phyloP scores from a whole-genome alignment of 352 stramenopile species.

The Globisporangium barbulae region DNA sequence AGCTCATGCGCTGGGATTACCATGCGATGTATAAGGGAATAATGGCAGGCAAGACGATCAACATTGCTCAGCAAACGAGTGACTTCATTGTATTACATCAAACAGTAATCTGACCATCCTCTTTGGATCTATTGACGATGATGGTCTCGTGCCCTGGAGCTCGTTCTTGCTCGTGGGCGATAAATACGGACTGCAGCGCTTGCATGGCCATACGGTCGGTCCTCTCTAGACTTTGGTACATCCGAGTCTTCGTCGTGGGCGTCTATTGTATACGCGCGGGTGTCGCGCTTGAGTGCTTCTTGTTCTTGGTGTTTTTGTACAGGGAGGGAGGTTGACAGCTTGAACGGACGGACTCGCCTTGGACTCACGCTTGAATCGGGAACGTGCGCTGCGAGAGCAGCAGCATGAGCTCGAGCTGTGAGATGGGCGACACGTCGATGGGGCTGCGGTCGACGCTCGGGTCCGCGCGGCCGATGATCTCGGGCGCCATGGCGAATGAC shows the following conservation, averaged over 20 bases:
- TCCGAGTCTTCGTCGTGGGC: slow-evolving; percentile 2
- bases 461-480: slow-evolving; percentile 77
- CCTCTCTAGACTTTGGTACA: slow-evolving; percentile 11
- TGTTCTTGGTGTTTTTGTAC: slow-evolving; percentile 8
- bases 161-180: slow-evolving; percentile 2
- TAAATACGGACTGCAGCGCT: slow-evolving; percentile 12
- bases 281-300: slow-evolving; percentile 12
- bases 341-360: neutral
- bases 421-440: slow-evolving; percentile 75
- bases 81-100: slow-evolving; percentile 9
- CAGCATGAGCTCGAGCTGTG: slow-evolving; percentile 67
- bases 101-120: slow-evolving; percentile 6
- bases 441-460: slow-evolving; percentile 64
- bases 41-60: neutral
- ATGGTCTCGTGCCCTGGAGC: neutral
- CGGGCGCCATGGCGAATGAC: slow-evolving; percentile 47
- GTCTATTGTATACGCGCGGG: slow-evolving; percentile 11
- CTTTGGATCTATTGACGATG: neutral
- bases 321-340: neutral
- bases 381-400: slow-evolving; percentile 77
- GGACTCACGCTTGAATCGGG: slow-evolving; percentile 35
- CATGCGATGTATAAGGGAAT: neutral
- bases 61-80: neutral
- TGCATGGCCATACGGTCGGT: neutral
- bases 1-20: neutral